Base-by-base conservation (phyloP, 768 basidiomycete species). In the Hortiboletus campestris region DNA sequence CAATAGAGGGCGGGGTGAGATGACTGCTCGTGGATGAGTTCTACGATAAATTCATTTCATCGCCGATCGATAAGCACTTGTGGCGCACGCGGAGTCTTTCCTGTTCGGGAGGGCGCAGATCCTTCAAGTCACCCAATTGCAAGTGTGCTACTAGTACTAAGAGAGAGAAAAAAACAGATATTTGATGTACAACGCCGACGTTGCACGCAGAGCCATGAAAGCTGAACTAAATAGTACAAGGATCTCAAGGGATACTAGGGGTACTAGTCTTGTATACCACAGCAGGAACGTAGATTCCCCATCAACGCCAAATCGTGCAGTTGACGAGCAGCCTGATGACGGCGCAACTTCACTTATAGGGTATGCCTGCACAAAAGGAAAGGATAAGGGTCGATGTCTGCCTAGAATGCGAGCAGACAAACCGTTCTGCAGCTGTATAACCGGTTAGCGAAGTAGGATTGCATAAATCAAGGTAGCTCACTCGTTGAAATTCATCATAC, bases 401-500 rank as follows among this genome's bases (percentile, higher is more conserved):
- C 32, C 17, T n/a, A 28, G 34, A n/a, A 31, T 9, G 25, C 42
- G 25, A 51, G 6, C 29, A 55, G 44, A 62, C 72, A 53, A 56
- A 76, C 79, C 80, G 36, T 81, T 81, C 66, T 81, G 80, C 49
- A 81, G 62, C 80, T 81, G 58, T 46, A 16, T n/a, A 51, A 29
- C 35, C 20, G 17, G 43, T 61, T 42, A 65, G 44, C 38, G 25
- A 48, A n/a, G 49, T 22, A 42, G 8, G 20, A 56, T 35, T 22
- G 13, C 17, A 42, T 16, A 43, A 44, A 32, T 31, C 38, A 16
- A 45, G 43, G 53, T 17, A 0, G 48, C 89, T 68, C 60, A 91
- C 90, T 70, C 90, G 75, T 73, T 97, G 94, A 76, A 96, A 99
- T 67, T 94, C 92, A 66, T 98, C 97, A 65, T 99, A 98, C 0